Evolutionary conservation across 257 asterid genomes (phyloP).

Genomic region (Agastache rugosa): DNA sequence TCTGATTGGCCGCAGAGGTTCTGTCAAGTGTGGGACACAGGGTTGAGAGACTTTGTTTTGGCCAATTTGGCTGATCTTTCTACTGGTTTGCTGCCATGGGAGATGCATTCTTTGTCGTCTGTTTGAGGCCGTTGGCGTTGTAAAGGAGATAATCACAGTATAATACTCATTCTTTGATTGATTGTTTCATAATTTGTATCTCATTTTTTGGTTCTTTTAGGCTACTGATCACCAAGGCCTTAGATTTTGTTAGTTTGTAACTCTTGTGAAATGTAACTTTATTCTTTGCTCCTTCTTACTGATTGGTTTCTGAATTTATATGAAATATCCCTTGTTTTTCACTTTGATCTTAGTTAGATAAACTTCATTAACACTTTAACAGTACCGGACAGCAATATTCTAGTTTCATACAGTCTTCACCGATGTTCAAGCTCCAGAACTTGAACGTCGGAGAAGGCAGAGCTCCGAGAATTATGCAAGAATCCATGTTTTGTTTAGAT

Average conservation of each 20-base stretch:
- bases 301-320: slow-evolving; percentile 27
- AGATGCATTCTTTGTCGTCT: slow-evolving; percentile 39
- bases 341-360: background rate
- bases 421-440: too few species aligned
- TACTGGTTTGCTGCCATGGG: slow-evolving; percentile 86
- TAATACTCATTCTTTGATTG: slow-evolving; percentile 37
- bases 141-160: slow-evolving; percentile 39
- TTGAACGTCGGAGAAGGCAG: too few species aligned
- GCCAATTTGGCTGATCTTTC: slow-evolving; percentile 65
- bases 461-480: background rate
- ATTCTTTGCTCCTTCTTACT: slow-evolving; percentile 21
- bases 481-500: background rate
- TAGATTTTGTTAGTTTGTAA: slow-evolving; percentile 17
- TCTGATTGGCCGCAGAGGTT: slow-evolving; percentile 82
- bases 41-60: slow-evolving; percentile 78
- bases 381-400: background rate
- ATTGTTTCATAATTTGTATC: slow-evolving; percentile 26
- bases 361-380: background rate
- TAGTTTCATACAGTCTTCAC: background rate
- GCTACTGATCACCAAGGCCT: slow-evolving; percentile 7
- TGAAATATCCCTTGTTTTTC: background rate
- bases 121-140: slow-evolving; percentile 13
- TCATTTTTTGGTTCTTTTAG: slow-evolving; percentile 4
- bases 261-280: slow-evolving; percentile 28
- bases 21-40: slow-evolving; percentile 95